Base-by-base conservation (phyloP, 163 green algal species). In the Coccomyxa subellipsoidea region DNA sequence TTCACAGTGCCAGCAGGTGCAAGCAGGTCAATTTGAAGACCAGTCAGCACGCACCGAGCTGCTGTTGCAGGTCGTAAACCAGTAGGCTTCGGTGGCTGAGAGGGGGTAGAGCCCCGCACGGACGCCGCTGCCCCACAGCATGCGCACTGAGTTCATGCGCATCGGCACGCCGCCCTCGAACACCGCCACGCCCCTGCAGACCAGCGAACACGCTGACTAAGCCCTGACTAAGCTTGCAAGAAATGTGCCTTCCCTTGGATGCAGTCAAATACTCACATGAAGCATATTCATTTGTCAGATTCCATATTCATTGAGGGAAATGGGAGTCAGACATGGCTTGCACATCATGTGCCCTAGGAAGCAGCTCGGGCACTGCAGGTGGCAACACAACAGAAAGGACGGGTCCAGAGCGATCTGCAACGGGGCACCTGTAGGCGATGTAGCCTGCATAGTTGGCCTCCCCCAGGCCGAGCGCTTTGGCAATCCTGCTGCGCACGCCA, bases 51-150 rank as follows among this genome's bases (percentile, higher is more conserved):
- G 18, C 27, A 73, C 83, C 76, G 78, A 29, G 18, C 54, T 3
- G 7, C 80, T 78, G 69, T 95, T 96, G 84, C 87, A 92, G 83
- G 81, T 89, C 27, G 85, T 89, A 84, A 95, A 98, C 95, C 95
- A 98, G 90, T 98, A 98, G 15, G 92, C 69, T 39, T 92, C 82
- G 0, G 35, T 84, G 21, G 87, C 83, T 15, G 79, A 93, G 53
- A 98, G 76, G 0, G 94, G 93, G 83, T 98, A 98, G 86, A 97
- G 88, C 27, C 95, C 95, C 1, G 93, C 93, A 1, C 95, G 82
- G 8, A 92, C 82, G 2, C 94, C 15, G 36, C 9, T 37, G 32
- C 93, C 94, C 88, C 81, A 90, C 8, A 92, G 76, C 86, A 92
- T 86, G 23, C 92, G 82, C 35, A 95, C 86, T 15, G 87, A 91